These are phyloP conservation scores for Raddia guianensis DNA, from an alignment of 176 grass and related monocot species.

Conservation along the genomic window DNA sequence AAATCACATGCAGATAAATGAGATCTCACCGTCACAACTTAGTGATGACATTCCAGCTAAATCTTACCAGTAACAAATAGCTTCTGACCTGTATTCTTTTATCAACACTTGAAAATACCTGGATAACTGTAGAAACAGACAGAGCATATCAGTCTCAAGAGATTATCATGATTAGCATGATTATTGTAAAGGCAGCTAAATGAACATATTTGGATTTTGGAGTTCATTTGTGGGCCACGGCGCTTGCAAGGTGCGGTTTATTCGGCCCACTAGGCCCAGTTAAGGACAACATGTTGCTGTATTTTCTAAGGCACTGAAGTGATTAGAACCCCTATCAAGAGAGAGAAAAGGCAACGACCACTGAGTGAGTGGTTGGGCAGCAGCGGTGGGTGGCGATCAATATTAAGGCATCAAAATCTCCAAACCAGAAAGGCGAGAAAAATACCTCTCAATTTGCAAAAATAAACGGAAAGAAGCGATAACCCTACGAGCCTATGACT, in stretches of 20 bases:
- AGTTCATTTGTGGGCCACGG: neutral
- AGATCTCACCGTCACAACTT: neutral
- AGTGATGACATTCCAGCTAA: neutral
- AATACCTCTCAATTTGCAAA: conserved; percentile 4
- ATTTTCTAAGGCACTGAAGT: neutral
- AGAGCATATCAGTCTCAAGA: too few species aligned
- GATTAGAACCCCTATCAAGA: too few species aligned
- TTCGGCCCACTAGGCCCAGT: neutral
- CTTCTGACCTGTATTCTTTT: neutral
- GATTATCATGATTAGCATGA: too few species aligned
- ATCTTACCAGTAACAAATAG: too few species aligned
- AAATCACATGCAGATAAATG: neutral
- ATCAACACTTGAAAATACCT: neutral
- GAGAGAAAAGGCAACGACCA: too few species aligned
- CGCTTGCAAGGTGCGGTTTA: neutral
- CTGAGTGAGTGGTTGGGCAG: neutral
- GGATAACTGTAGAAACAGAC: neutral
- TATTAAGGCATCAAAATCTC: conserved; percentile 1
- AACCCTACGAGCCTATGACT: conserved; percentile 25
- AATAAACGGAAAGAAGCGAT: conserved; percentile 30
- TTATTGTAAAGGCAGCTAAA: too few species aligned
- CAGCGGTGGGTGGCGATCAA: conserved; percentile 35
- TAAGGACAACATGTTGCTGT: neutral
- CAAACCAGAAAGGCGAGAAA: neutral
- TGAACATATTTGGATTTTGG: too few species aligned